phyloP scores from a whole-genome alignment of 1,284 basidiomycete genomes.

The Irpex sp. region DNA sequence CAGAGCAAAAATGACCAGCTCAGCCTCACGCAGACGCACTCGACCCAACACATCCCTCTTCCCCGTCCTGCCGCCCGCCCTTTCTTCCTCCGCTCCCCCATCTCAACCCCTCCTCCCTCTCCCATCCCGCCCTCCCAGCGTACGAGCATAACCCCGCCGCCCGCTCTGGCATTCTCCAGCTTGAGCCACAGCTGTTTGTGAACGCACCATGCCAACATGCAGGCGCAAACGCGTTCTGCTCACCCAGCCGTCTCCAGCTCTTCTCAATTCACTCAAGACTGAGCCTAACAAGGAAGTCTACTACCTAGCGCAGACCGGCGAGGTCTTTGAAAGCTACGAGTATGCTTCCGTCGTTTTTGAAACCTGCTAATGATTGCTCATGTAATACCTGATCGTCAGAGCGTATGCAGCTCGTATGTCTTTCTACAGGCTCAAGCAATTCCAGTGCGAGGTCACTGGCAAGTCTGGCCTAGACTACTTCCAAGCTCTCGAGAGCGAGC shows the following conservation, averaged over 20 bases:
- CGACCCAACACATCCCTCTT: slow-evolving; percentile 20
- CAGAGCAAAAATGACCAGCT: slow-evolving; percentile 30
- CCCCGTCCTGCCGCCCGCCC: slow-evolving; percentile 14
- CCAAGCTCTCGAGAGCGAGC: slow-evolving; percentile 89
- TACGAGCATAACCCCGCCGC: slow-evolving; percentile 14
- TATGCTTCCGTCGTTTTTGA: slow-evolving; percentile 39
- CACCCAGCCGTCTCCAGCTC: slow-evolving; percentile 69
- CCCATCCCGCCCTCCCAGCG: slow-evolving; percentile 18
- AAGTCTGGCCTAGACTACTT: slow-evolving; percentile 94
- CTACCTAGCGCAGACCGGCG: slow-evolving; percentile 89
- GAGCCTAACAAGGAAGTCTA: slow-evolving; percentile 77
- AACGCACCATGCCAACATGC: slow-evolving; percentile 73
- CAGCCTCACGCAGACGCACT: slow-evolving; percentile 30
- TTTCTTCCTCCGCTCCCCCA: slow-evolving; percentile 20
- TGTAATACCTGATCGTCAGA: slow-evolving; percentile 36
- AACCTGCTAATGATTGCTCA: background rate
- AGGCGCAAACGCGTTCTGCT: slow-evolving; percentile 89
- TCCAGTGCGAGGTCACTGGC: slow-evolving; percentile 94
- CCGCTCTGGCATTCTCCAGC: slow-evolving; percentile 15
- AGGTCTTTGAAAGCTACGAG: slow-evolving; percentile 95
- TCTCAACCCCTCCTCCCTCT: slow-evolving; percentile 18
- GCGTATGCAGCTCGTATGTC: slow-evolving; percentile 88
- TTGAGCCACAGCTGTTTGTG: slow-evolving; percentile 1
- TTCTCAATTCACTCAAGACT: slow-evolving; percentile 58
- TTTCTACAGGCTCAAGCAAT: slow-evolving; percentile 91